Base-by-base conservation (phyloP, 345 rosid species). In the Eucalyptus coolabah region DNA sequence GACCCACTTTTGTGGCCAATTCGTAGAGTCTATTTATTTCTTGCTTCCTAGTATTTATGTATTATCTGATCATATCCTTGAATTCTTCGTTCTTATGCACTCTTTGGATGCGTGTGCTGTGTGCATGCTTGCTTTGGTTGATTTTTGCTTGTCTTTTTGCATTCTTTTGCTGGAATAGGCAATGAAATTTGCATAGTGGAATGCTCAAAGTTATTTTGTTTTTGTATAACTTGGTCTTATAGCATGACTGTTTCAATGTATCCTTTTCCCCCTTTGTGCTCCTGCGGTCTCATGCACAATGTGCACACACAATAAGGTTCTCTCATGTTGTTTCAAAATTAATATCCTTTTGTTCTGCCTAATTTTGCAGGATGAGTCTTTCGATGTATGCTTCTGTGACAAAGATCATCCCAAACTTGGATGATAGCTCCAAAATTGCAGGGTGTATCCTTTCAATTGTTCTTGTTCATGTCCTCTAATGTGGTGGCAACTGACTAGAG, bases 381-480 rank as follows among this genome's bases (percentile, higher is more conserved):
- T 96, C 98, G 8, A 96, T 96, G 97, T 96, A 95, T 91, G 99
- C 97, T 60, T 97, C 96, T 81, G 94, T 97, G 81, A 95, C 99
- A 5, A 95, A 95, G 81, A 89, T 96, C 77, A 95, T 96, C 54
- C 99, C 99, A 40, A 91, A 93, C 89, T 90, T 96, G 93, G 95
- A 92, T 83, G 96, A 94, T 89, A 91, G 88, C 87, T 91, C 94
- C 77, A 95, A 90, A 94, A 92, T 95, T 90, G 94, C 95, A 59
- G 98, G 97, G 92, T 93, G 97, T 96, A 97, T 97, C 99, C 99
- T 95, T 69, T 80, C 12, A 42, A 18, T 72, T 23, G 28, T 86
- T 50, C 44, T 82, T 44, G 60, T 40, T 87, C 17, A 4, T 40
- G 32, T 17, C 6, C 26, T 23, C 65, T 80, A 40, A 50, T 26